These are phyloP conservation scores for Exophiala alcalophila DNA, from an alignment of 2,329 filamentous ascomycete species.

Conservation along the genomic window DNA sequence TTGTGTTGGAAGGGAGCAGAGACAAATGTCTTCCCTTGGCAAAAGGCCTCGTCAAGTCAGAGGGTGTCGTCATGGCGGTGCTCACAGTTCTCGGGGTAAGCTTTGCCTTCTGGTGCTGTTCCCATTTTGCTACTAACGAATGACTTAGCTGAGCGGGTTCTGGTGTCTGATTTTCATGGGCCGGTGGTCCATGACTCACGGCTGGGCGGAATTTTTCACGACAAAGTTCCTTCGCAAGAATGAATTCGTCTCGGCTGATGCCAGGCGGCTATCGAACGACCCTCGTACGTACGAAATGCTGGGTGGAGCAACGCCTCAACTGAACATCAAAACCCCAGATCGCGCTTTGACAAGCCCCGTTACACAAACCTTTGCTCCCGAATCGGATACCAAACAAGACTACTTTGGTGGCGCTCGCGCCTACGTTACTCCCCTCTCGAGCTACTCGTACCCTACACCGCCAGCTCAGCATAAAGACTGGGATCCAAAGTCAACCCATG, in stretches of 20 bases:
- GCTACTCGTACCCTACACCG: slow-evolving; percentile 49
- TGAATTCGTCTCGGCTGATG: slow-evolving; percentile 89
- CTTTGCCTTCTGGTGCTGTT: slow-evolving; percentile 23
- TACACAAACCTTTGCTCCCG: slow-evolving; percentile 28
- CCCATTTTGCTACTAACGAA: slow-evolving; percentile 32
- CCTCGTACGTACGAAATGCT: slow-evolving; percentile 79
- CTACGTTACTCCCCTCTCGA: slow-evolving; percentile 48
- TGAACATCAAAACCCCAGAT: slow-evolving; percentile 33
- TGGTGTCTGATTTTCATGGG: slow-evolving; percentile 81
- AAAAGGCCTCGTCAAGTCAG: slow-evolving; percentile 63
- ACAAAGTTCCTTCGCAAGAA: slow-evolving; percentile 51
- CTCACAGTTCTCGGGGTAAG: slow-evolving; percentile 76
- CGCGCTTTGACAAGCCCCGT: slow-evolving; percentile 29
- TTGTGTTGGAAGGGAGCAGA: slow-evolving; percentile 62
- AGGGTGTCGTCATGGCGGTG: slow-evolving; percentile 75
- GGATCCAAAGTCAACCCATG: slow-evolving; percentile 26
- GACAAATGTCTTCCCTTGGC: slow-evolving; percentile 63
- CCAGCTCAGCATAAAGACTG: slow-evolving; percentile 33
- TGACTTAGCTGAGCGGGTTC: slow-evolving; percentile 68
- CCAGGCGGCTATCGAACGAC: slow-evolving; percentile 59
- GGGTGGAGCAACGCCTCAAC: slow-evolving; percentile 25
- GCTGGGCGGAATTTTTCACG: slow-evolving; percentile 69
- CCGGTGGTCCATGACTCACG: slow-evolving; percentile 77
- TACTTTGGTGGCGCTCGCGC: slow-evolving; percentile 45
- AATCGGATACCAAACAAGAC: slow-evolving; percentile 31